Conservation (phyloP, 306 rosid species). For the Luffa acutangula region DNA sequence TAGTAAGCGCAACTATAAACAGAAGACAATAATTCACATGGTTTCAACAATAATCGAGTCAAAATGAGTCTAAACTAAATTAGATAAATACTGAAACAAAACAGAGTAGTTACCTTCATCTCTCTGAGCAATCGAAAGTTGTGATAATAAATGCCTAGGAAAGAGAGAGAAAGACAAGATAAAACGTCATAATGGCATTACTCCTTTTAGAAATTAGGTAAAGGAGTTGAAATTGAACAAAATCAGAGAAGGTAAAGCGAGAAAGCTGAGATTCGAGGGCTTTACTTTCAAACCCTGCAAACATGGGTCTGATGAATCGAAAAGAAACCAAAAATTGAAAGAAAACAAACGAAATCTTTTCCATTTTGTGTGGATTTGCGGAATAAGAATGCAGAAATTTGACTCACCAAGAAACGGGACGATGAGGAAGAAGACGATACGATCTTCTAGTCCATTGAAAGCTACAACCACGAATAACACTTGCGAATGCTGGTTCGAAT, state of each 20-base stretch:
- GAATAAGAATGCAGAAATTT: background rate
- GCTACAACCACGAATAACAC: background rate
- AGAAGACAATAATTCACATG: conserved; percentile 3
- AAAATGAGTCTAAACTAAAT: background rate
- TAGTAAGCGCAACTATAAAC: background rate
- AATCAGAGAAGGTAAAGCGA: background rate
- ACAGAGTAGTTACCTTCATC: background rate
- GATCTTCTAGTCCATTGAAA: background rate
- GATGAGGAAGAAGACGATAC: conserved; percentile 1
- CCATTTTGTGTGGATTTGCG: background rate
- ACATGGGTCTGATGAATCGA: background rate
- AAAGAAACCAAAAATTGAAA: background rate
- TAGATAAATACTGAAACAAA: background rate
- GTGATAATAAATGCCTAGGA: background rate
- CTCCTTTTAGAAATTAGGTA: background rate
- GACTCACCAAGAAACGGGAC: background rate
- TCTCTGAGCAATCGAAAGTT: background rate
- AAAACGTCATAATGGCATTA: background rate
- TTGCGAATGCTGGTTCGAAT: background rate
- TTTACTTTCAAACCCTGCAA: background rate
- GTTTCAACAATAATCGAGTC: background rate
- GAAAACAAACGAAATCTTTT: background rate
- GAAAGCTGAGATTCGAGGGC: conserved; percentile 1
- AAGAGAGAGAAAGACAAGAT: background rate
- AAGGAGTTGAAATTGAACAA: background rate